These are phyloP conservation scores for Nemania sp. DNA, from an alignment of 2,329 filamentous ascomycete species.

Conservation along the genomic window DNA sequence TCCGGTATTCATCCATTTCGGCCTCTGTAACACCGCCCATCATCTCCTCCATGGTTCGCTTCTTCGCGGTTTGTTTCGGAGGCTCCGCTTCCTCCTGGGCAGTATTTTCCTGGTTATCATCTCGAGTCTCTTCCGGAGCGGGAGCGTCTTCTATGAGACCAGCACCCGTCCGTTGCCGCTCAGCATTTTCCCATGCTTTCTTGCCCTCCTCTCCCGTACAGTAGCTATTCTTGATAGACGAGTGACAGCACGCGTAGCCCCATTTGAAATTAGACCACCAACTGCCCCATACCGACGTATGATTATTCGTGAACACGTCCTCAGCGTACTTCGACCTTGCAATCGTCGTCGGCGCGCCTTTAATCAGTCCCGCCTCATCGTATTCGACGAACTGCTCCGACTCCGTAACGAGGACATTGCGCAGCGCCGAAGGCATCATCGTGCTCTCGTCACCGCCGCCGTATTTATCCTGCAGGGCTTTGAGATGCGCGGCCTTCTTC, in stretches of 20 bases:
- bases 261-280: conserved; percentile 97
- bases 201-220: conserved; percentile 92
- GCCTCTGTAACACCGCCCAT: conserved; percentile 76
- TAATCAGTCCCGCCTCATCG: conserved; percentile 85
- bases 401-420: conserved; percentile 71
- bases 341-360: conserved; percentile 76
- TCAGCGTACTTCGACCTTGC: conserved; percentile 92
- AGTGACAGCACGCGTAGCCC: conserved; percentile 96
- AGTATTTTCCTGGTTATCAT: conserved; percentile 26
- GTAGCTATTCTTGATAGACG: conserved; percentile 92
- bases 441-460: conserved; percentile 66
- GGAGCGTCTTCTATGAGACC: conserved; percentile 43
- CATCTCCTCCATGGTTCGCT: conserved; percentile 79
- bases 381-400: conserved; percentile 92
- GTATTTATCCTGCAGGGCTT: conserved; percentile 78
- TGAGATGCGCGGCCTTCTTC: conserved; percentile 69
- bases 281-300: conserved; percentile 90
- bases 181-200: conserved; percentile 75
- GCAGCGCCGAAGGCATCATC: conserved; percentile 62
- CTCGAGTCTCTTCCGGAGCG: conserved; percentile 31
- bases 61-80: conserved; percentile 52
- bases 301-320: conserved; percentile 86
- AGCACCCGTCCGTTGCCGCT: conserved; percentile 58
- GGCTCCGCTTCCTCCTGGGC: conserved; percentile 29
- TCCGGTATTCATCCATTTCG: conserved; percentile 83